A percentile compares a stretch with the other conserved stretches of the same genome.
Conservation (phyloP, 192 early-diverging fungal species). For the Linnemannia schmuckeri region DNA sequence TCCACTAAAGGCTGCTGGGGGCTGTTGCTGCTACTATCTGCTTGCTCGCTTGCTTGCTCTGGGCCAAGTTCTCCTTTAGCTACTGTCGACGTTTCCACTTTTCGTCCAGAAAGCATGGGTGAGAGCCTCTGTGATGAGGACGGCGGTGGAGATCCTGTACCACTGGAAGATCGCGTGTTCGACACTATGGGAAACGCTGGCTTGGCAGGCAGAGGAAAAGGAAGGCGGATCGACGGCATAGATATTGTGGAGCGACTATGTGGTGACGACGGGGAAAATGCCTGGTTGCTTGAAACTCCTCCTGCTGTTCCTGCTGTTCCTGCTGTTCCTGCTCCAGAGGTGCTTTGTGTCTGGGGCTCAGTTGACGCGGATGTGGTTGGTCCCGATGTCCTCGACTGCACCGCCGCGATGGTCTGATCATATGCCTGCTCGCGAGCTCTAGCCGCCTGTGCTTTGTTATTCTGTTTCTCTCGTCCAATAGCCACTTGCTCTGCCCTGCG, state of each 20-base stretch:
- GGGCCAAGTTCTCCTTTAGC: neutral
- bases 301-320: neutral
- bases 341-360: neutral
- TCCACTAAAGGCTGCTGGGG: slow-evolving; percentile 19
- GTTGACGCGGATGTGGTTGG: neutral
- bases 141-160: slow-evolving; percentile 21
- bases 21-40: neutral
- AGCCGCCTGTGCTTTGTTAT: slow-evolving; percentile 6
- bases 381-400: neutral
- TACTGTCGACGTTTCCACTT: neutral
- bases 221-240: slow-evolving; percentile 20
- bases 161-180: slow-evolving; percentile 10
- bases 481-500: slow-evolving; percentile 35
- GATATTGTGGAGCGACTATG: neutral
- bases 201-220: slow-evolving; percentile 44
- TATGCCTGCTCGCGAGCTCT: slow-evolving; percentile 47
- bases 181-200: slow-evolving; percentile 47
- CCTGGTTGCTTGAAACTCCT: neutral
- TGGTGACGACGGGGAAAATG: neutral
- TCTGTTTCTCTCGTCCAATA: slow-evolving; percentile 47
- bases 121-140: slow-evolving; percentile 1
- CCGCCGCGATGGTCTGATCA: slow-evolving; percentile 43
- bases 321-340: neutral
- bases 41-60: neutral
- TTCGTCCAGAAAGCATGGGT: slow-evolving; percentile 1